Conservation (phyloP, 441 rosid genomes). For the Syzygium syzygioides region DNA sequence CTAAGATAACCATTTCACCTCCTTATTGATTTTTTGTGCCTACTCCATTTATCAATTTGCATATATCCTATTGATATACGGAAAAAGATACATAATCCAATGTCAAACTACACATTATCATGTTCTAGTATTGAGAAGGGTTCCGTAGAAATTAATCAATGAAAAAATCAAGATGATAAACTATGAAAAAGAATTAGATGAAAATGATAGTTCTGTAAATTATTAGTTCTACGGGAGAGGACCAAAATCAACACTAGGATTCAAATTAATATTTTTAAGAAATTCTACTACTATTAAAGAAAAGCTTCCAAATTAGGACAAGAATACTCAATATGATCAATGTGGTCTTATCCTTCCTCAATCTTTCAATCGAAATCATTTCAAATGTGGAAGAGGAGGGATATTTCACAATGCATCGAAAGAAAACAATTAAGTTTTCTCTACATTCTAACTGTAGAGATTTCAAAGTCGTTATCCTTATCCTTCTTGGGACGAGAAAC, state of each 20-base stretch:
- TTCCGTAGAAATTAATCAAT: not conserved
- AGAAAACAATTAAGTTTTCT: not conserved
- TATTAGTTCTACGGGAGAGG: not conserved
- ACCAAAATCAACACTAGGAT: not conserved
- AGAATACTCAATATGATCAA: too few species aligned
- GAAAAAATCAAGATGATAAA: too few species aligned
- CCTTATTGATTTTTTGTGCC: not conserved
- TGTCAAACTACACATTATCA: not conserved
- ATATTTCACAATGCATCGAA: not conserved
- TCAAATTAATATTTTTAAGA: too few species aligned
- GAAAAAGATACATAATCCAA: not conserved
- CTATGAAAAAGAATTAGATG: too few species aligned
- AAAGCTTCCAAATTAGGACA: too few species aligned
- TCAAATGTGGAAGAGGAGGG: not conserved
- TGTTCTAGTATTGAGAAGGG: too few species aligned
- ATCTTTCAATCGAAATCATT: not conserved
- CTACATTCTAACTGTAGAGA: not conserved
- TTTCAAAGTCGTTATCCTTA: too few species aligned
- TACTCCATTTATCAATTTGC: not conserved
- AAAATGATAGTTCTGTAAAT: not conserved
- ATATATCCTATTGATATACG: not conserved
- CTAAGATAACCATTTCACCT: not conserved
- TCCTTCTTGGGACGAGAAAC: too few species aligned
- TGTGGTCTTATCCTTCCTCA: not conserved
- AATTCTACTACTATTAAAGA: not conserved